Base-by-base conservation (phyloP, 2,329 filamentous ascomycete genomes). In the Ramichloridium luteum region DNA sequence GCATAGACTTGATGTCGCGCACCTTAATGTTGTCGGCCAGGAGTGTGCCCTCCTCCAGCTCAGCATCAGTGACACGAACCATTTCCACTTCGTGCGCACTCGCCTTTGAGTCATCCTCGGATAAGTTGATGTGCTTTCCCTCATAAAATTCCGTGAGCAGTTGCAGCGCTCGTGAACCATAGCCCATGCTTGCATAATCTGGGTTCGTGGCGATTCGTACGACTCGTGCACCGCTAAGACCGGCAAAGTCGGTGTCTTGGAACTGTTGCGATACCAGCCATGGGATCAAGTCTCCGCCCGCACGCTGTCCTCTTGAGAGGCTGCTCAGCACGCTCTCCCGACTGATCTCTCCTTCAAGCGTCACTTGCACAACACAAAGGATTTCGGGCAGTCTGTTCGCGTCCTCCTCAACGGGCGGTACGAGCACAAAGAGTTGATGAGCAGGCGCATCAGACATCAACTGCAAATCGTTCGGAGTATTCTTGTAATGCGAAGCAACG, bases 201-300 rank as follows among this genome's bases (percentile, higher is more conserved):
- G 92, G 90, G 54, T 94, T 93, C 1, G 90, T 94, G 13, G 92
- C 90, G 49, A 98, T 96, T 29, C 90, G 76, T 11, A 98, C 88
- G 28, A 98, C 65, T 39, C 90, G 75, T 18, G 88, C 90, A 34
- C 90, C 92, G 10, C 88, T 96, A 1, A 98, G 68, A 25, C 81
- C 78, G 9, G 88, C 90, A 54, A 98, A 98, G 44, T 94, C 85
- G 44, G 93, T 84, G 48, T 98, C 90, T 53, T 96, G 90, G 64
- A 93, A 98, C 54, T 98, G 90, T 54, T 96, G 86, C 54, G 84
- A 93, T 40, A 98, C 82, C 17, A 96, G 71, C 90, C 90, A 98
- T 1, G 90, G 90, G 35, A 98, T 98, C 32, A 98, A 63, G 56
- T 98, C 90, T 48, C 90, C 90, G 23, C 82, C 77, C 2, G 88